Evolutionary conservation across 805 yeast species (phyloP), one percentile per base, ranked within the genome.

Genomic region (Kluyveromyces aestuarii): DNA sequence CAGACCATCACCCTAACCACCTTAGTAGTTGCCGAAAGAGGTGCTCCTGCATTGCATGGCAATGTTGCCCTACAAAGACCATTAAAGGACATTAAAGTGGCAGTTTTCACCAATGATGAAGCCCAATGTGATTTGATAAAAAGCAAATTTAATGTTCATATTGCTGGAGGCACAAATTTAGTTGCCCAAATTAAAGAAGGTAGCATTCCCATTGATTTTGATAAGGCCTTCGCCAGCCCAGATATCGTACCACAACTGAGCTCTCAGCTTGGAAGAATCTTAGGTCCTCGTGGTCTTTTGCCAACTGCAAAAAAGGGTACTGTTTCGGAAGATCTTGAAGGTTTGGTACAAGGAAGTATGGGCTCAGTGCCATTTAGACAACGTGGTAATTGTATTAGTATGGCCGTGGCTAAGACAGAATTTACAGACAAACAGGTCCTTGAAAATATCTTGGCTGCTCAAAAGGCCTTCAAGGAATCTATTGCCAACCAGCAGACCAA

Each of bases 261-360:
- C n/a, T 75, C 75, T 53, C 73, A 77, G 49, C 70, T 87, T 19
- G 96, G 93, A n/a, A 79, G 89, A 60, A 70, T 76, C 10, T 74
- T 93, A 57, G 98, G 98, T 50, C 95, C 96, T 33, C 80, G 75
- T 60, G 96, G 95, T 21, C 74, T 93, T 56, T 83, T 90, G 86
- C 98, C 99, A 43, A 76, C 77, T 41, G 81, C 77, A 13, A 89
- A 88, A 70, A 84, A 81, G 61, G 96, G 96, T 16, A 89, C 96
- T 1, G 93, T 91, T 8, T 71, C 84, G 1, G 76, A 78, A n/a
- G 80, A 88, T 57, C 69, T 88, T 30, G 70, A 69, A 18, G 64
- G 65, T 8, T 68, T 83, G 50, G 73, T 90, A 50, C 60, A 66
- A 37, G 68, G 72, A 8, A 79, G 81, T 45, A 68, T 80, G 41